These are phyloP conservation scores for Acidomyces sp. DNA, from an alignment of 495 filamentous ascomycete genomes.

Conservation along the genomic window DNA sequence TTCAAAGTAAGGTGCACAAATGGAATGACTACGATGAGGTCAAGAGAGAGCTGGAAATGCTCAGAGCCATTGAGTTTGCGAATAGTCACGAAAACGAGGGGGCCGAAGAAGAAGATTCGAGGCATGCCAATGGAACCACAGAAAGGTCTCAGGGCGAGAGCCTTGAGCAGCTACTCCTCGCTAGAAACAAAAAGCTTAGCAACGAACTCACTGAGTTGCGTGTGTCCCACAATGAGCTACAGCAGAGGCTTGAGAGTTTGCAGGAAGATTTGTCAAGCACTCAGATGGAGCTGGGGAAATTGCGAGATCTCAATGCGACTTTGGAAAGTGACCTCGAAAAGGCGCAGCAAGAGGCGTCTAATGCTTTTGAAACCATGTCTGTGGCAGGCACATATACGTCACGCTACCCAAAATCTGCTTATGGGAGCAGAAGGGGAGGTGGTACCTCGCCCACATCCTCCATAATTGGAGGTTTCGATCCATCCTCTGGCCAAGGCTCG, in stretches of 20 bases:
- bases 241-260: slow-evolving; percentile 61
- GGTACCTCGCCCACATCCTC: slow-evolving; percentile 87
- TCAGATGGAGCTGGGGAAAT: slow-evolving; percentile 74
- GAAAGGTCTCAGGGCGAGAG: slow-evolving; percentile 58
- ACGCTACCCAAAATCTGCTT: slow-evolving; percentile 64
- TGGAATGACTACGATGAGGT: slow-evolving; percentile 94
- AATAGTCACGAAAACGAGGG: slow-evolving; percentile 33
- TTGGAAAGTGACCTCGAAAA: slow-evolving; percentile 84
- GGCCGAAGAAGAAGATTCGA: slow-evolving; percentile 22
- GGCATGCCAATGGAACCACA: slow-evolving; percentile 36
- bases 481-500: slow-evolving; percentile 34
- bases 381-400: slow-evolving; percentile 86
- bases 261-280: slow-evolving; percentile 74
- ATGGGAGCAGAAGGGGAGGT: slow-evolving; percentile 39
- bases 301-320: slow-evolving; percentile 69
- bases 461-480: slow-evolving; percentile 91
- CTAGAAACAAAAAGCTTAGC: slow-evolving; percentile 88
- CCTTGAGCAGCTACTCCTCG: slow-evolving; percentile 78
- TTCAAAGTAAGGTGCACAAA: slow-evolving; percentile 69
- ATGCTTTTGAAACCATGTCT: slow-evolving; percentile 73
- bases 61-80: slow-evolving; percentile 94
- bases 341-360: slow-evolving; percentile 71
- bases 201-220: slow-evolving; percentile 86
- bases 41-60: slow-evolving; percentile 85
- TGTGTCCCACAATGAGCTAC: slow-evolving; percentile 87